These are phyloP conservation scores for Cornus kousa DNA, from an alignment of 148 eudicot species.

Conservation along the genomic window DNA sequence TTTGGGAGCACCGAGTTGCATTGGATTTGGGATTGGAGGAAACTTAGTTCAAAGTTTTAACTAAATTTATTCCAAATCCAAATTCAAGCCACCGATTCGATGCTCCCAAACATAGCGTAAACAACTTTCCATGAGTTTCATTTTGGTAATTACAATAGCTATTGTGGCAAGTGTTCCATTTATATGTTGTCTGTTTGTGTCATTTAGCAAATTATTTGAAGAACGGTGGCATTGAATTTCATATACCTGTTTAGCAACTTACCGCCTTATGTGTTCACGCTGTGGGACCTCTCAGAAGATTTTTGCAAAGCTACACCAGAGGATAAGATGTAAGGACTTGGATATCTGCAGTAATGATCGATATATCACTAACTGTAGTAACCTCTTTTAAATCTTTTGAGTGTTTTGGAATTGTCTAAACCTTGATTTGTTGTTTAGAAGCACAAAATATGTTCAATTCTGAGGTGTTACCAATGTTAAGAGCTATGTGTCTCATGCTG, in stretches of 20 bases:
- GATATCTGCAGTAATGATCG: neutral
- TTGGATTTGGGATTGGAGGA: too few species aligned
- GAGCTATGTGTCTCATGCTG: too few species aligned
- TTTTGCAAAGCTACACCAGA: neutral
- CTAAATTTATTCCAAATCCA: too few species aligned
- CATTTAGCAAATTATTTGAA: too few species aligned
- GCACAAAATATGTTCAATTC: too few species aligned
- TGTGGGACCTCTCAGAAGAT: neutral
- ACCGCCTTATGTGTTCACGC: neutral
- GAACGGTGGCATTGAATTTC: neutral
- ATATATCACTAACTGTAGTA: neutral
- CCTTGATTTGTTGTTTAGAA: too few species aligned
- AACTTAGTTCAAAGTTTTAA: too few species aligned
- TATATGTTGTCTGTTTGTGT: neutral
- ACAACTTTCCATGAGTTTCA: neutral
- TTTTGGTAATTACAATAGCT: neutral
- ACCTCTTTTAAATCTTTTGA: neutral
- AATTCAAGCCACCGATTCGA: too few species aligned
- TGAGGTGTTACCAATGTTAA: too few species aligned
- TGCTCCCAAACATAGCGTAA: neutral
- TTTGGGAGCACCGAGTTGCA: too few species aligned
- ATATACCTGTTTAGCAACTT: neutral
- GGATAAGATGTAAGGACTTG: neutral
- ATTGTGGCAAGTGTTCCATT: neutral
- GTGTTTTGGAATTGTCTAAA: too few species aligned